phyloP scores from a whole-genome alignment of 1,284 basidiomycete species.

The Apiotrichum sp. region DNA sequence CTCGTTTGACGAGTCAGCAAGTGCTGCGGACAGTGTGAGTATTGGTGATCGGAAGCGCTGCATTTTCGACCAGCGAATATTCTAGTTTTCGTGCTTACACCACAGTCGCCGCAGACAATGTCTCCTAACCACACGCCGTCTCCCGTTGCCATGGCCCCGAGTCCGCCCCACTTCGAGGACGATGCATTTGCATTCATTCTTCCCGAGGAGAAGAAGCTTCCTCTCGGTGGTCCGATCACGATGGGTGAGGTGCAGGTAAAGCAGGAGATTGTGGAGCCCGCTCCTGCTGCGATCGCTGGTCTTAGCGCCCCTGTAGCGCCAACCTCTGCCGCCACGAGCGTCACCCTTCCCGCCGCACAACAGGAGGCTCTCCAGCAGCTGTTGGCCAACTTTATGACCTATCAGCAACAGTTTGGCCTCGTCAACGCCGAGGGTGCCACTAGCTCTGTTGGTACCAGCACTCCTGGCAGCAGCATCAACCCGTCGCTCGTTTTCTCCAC shows the following conservation, averaged over 20 bases:
- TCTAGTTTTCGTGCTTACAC: slow-evolving; percentile 17
- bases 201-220: slow-evolving; percentile 20
- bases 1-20: slow-evolving; percentile 16
- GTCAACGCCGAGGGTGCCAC: slow-evolving; percentile 5
- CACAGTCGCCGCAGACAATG: slow-evolving; percentile 35
- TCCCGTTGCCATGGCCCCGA: slow-evolving; percentile 21
- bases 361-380: slow-evolving; percentile 39
- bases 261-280: slow-evolving; percentile 35
- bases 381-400: slow-evolving; percentile 32
- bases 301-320: not conserved
- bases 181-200: slow-evolving; percentile 28
- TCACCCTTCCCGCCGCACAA: slow-evolving; percentile 32
- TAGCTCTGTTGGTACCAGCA: not conserved
- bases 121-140: slow-evolving; percentile 42
- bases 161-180: slow-evolving; percentile 21
- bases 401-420: slow-evolving; percentile 31
- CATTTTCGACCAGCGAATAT: not conserved
- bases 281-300: not conserved
- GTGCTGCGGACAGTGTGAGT: slow-evolving; percentile 27
- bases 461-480: slow-evolving; percentile 15
- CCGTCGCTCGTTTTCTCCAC: slow-evolving; percentile 22
- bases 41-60: not conserved
- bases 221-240: slow-evolving; percentile 1
- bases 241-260: slow-evolving; percentile 27
- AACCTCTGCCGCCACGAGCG: not conserved